Conservation (phyloP, 306 rosid species). For the Benincasa hispida region DNA sequence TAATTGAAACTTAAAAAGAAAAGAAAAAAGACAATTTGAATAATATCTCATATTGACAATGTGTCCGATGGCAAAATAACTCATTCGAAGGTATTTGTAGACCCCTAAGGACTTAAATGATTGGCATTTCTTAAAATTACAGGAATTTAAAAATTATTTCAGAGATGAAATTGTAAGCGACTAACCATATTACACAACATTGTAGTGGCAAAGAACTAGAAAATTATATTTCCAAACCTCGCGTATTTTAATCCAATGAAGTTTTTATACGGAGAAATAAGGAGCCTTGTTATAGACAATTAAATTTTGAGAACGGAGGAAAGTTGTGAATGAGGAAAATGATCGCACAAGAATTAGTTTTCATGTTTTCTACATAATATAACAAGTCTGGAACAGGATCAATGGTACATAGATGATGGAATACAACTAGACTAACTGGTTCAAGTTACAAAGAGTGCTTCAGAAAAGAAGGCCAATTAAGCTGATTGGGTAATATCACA, state of each 20-base stretch:
- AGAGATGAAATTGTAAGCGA: too few species aligned
- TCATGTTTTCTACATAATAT: neutral
- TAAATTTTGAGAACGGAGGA: neutral
- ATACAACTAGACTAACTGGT: neutral
- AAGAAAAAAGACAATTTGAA: neutral
- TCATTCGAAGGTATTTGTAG: neutral
- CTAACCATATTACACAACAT: too few species aligned
- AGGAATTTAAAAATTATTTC: neutral
- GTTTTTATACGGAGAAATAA: neutral
- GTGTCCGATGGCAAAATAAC: neutral
- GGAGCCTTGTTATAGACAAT: neutral
- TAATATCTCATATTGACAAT: neutral
- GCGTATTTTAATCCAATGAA: neutral
- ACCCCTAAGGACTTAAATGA: neutral
- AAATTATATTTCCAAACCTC: neutral
- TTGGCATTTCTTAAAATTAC: neutral
- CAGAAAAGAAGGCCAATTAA: neutral
- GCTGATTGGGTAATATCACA: neutral
- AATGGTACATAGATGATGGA: neutral
- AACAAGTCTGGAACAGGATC: neutral
- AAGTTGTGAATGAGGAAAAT: too few species aligned
- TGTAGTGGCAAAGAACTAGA: neutral
- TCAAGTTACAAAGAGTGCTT: neutral
- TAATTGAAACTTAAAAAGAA: neutral
- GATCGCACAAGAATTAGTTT: neutral